Percentiles rank a stretch among this genome's conserved stretches.
Conservation (phyloP, 2,329 filamentous ascomycete species). For the Hypoxylon sp. region DNA sequence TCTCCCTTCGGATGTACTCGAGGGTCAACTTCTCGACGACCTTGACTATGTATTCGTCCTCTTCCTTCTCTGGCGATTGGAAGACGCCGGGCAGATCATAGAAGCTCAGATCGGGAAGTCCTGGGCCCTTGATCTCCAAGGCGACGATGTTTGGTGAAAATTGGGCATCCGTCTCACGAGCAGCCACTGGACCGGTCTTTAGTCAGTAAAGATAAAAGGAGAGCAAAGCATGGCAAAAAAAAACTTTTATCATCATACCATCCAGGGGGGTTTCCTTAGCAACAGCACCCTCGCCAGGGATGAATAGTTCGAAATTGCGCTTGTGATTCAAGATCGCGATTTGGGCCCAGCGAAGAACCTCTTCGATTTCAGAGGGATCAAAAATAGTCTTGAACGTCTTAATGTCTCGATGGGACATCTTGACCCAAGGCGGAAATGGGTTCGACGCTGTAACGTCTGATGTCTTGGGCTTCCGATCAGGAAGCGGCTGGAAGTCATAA, state of each 20-base stretch:
- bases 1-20: conserved; percentile 77
- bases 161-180: conserved; percentile 68
- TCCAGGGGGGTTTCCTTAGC: conserved; percentile 56
- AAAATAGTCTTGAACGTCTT: conserved; percentile 75
- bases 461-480: conserved; percentile 59
- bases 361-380: conserved; percentile 74
- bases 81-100: conserved; percentile 91
- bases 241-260: conserved; percentile 49
- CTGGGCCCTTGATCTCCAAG: conserved; percentile 80
- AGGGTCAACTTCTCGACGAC: conserved; percentile 80
- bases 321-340: conserved; percentile 81
- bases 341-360: conserved; percentile 81
- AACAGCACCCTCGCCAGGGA: conserved; percentile 65
- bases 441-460: conserved; percentile 65
- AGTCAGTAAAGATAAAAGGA: conserved; percentile 15
- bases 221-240: background rate
- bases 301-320: conserved; percentile 66
- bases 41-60: conserved; percentile 77
- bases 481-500: conserved; percentile 69
- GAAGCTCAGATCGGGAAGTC: conserved; percentile 81
- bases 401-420: conserved; percentile 61
- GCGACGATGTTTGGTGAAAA: conserved; percentile 88
- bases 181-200: conserved; percentile 52
- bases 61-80: conserved; percentile 73
- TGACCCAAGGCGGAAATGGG: conserved; percentile 77